Evolutionary conservation across 768 basidiomycete genomes (phyloP).

Genomic region (Tremella fuciformis): DNA sequence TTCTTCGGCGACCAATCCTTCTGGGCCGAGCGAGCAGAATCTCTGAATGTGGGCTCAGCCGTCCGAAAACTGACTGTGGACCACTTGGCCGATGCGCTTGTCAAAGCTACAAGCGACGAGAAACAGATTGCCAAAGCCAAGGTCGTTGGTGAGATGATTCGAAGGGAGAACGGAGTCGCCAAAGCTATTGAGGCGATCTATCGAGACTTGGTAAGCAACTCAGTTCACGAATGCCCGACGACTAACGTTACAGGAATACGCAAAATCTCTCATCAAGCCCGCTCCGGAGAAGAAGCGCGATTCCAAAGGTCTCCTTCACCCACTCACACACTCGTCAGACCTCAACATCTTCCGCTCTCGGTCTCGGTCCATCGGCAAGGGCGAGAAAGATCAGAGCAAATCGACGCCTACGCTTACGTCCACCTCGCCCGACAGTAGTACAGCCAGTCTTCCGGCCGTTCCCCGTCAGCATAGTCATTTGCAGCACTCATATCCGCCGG

Average conservation of each 20-base stretch:
- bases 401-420: no score
- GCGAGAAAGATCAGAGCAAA: no score
- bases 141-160: conserved; percentile 79
- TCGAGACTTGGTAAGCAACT: conserved; percentile 64
- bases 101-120: conserved; percentile 75
- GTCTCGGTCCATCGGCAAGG: neutral
- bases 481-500: conserved; percentile 2
- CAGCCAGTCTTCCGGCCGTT: no score
- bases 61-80: conserved; percentile 84
- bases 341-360: conserved; percentile 1
- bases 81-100: conserved; percentile 71
- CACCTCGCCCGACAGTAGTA: no score
- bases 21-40: conserved; percentile 97
- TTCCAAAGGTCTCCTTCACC: conserved; percentile 22
- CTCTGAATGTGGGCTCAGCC: conserved; percentile 82
- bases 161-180: conserved; percentile 85
- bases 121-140: conserved; percentile 86
- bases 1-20: conserved; percentile 99
- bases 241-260: conserved; percentile 63
- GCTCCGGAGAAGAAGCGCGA: conserved; percentile 20
- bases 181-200: conserved; percentile 94
- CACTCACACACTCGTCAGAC: conserved; percentile 12
- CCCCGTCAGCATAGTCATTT: no score
- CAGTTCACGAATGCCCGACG: neutral
- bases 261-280: conserved; percentile 77